A percentile compares a stretch with the other conserved stretches of the same genome.
Evolutionary conservation across 768 basidiomycete species (phyloP).

Genomic region (Mycena sanguinolenta): DNA sequence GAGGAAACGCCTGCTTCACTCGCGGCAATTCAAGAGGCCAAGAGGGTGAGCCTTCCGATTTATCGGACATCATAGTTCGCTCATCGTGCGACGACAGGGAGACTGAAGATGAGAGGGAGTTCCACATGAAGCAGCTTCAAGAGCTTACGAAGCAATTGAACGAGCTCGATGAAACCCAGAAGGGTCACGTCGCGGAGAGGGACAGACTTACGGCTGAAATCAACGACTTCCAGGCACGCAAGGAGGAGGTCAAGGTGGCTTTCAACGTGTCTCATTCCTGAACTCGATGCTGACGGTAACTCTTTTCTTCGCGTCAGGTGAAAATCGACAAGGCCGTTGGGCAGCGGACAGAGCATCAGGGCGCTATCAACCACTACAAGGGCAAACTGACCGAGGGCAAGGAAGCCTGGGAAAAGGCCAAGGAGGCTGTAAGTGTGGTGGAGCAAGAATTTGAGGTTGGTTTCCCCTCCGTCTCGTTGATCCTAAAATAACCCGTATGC

Average conservation of each 20-base stretch:
- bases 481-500: background rate
- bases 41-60: conserved; percentile 58
- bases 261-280: background rate
- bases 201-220: conserved; percentile 64
- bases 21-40: conserved; percentile 66
- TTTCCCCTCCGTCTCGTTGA: background rate
- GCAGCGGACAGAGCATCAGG: conserved; percentile 65
- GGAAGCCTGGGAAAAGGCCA: conserved; percentile 56
- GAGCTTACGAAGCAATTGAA: conserved; percentile 60
- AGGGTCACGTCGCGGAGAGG: conserved; percentile 55
- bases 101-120: conserved; percentile 64
- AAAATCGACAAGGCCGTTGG: conserved; percentile 64
- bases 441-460: conserved; percentile 75
- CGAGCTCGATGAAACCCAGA: conserved; percentile 62
- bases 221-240: conserved; percentile 62
- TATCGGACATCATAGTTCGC: background rate
- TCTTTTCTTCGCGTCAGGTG: conserved; percentile 48
- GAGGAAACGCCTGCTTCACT: conserved; percentile 78
- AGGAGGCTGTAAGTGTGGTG: conserved; percentile 63
- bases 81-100: conserved; percentile 56
- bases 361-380: conserved; percentile 59
- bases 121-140: conserved; percentile 61
- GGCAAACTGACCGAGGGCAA: conserved; percentile 67
- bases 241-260: conserved; percentile 61
- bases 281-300: background rate